These are phyloP conservation scores for Astrothelium subdiscretum DNA, from an alignment of 495 filamentous ascomycete species.

Conservation along the genomic window DNA sequence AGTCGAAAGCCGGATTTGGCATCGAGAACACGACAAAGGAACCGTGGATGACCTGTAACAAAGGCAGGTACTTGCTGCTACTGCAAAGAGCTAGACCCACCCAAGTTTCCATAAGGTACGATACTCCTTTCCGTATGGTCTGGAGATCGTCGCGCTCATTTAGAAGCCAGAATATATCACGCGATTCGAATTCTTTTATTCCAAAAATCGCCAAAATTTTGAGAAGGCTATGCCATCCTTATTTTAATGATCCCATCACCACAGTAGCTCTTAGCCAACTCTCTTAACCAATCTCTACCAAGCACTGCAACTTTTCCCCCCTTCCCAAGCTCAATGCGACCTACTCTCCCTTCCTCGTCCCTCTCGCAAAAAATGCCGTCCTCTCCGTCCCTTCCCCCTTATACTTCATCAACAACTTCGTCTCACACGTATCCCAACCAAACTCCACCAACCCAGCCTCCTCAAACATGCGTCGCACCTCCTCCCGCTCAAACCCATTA, in stretches of 20 bases:
- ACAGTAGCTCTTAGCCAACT: too few species aligned
- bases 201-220: too few species aligned
- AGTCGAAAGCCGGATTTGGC: background rate
- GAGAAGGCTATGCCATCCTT: too few species aligned
- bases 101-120: too few species aligned
- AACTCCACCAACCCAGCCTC: conserved; percentile 13
- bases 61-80: too few species aligned
- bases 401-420: conserved; percentile 10
- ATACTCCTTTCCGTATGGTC: too few species aligned
- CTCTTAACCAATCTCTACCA: too few species aligned
- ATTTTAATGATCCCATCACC: too few species aligned
- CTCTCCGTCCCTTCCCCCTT: conserved; percentile 5
- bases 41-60: background rate
- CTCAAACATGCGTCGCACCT: conserved; percentile 11
- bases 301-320: background rate
- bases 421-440: conserved; percentile 4
- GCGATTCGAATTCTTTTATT: too few species aligned
- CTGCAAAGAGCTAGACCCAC: too few species aligned
- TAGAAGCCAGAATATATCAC: too few species aligned
- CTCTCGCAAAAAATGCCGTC: conserved; percentile 14
- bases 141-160: too few species aligned
- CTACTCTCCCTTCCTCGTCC: background rate
- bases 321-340: background rate
- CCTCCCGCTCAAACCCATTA: conserved; percentile 7
- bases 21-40: background rate